These are phyloP conservation scores for Macrocybe gigantea DNA, from an alignment of 768 basidiomycete species.

Conservation along the genomic window DNA sequence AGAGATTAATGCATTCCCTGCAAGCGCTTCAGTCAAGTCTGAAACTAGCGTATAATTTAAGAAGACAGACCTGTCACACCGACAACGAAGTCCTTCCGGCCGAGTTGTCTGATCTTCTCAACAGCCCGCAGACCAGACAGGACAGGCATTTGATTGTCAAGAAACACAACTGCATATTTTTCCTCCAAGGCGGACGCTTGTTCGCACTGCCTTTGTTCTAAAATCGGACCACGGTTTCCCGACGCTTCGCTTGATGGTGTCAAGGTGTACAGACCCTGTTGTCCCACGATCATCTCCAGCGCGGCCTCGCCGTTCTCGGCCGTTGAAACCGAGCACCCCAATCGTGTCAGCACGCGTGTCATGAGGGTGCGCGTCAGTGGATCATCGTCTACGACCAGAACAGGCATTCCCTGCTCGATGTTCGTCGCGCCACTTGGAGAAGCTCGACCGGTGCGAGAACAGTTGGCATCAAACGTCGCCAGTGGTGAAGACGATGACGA, in stretches of 20 bases:
- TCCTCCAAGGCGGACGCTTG: slow-evolving; percentile 20
- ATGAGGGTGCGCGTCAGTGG: slow-evolving; percentile 73
- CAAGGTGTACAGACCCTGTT: slow-evolving; percentile 13
- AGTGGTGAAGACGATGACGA: slow-evolving; percentile 21
- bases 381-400: slow-evolving; percentile 85
- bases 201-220: slow-evolving; percentile 25
- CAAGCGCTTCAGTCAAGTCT: background rate
- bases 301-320: slow-evolving; percentile 84
- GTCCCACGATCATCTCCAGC: slow-evolving; percentile 62
- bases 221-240: slow-evolving; percentile 27
- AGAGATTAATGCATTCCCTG: slow-evolving; percentile 49
- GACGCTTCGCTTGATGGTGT: slow-evolving; percentile 36
- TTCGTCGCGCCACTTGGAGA: slow-evolving; percentile 28
- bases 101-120: slow-evolving; percentile 54
- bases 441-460: slow-evolving; percentile 31
- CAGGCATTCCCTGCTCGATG: slow-evolving; percentile 51
- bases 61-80: slow-evolving; percentile 60
- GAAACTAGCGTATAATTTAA: background rate
- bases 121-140: slow-evolving; percentile 72
- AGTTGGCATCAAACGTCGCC: slow-evolving; percentile 31
- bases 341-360: slow-evolving; percentile 69
- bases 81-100: slow-evolving; percentile 73
- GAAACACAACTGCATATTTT: slow-evolving; percentile 42
- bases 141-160: slow-evolving; percentile 81
- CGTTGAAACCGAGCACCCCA: slow-evolving; percentile 72